Percentiles rank a stretch among this genome's conserved stretches.
These are phyloP conservation scores for Botrytis tulipae DNA, from an alignment of 2,329 filamentous ascomycete genomes.

Conservation along the genomic window DNA sequence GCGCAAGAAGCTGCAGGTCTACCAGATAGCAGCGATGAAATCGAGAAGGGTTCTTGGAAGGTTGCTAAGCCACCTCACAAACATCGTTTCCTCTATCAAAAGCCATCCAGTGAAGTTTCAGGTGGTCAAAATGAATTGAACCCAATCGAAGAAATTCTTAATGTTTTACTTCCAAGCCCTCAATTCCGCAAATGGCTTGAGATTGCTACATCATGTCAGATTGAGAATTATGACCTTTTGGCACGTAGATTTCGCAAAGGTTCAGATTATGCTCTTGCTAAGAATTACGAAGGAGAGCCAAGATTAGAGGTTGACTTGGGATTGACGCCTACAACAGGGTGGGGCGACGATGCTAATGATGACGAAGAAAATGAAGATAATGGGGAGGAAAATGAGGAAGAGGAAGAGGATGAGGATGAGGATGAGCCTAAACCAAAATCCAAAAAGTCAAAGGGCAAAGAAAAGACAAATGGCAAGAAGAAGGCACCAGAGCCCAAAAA, in stretches of 20 bases:
- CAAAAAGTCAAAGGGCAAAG: constrained; percentile 17
- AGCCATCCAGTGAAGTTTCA: constrained; percentile 44
- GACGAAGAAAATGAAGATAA: constrained; percentile 47
- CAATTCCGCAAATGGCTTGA: constrained; percentile 90
- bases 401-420: constrained; percentile 35
- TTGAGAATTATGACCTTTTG: constrained; percentile 75
- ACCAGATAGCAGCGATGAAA: constrained; percentile 49
- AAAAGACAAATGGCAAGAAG: constrained; percentile 10
- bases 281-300: constrained; percentile 72
- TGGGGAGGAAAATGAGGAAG: constrained; percentile 37
- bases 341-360: constrained; percentile 69
- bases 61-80: constrained; percentile 91
- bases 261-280: constrained; percentile 89
- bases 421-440: constrained; percentile 30
- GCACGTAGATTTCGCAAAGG: constrained; percentile 84
- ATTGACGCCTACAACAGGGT: constrained; percentile 80
- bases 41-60: constrained; percentile 64
- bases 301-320: constrained; percentile 85
- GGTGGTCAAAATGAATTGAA: constrained; percentile 45
- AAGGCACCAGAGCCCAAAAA: constrained; percentile 7
- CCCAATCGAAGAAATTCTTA: constrained; percentile 73
- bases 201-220: constrained; percentile 71
- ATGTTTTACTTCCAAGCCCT: constrained; percentile 77
- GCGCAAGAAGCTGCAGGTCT: constrained; percentile 55
- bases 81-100: constrained; percentile 84